phyloP scores from a whole-genome alignment of 805 yeast species.

The Komagataella phaffii region DNA sequence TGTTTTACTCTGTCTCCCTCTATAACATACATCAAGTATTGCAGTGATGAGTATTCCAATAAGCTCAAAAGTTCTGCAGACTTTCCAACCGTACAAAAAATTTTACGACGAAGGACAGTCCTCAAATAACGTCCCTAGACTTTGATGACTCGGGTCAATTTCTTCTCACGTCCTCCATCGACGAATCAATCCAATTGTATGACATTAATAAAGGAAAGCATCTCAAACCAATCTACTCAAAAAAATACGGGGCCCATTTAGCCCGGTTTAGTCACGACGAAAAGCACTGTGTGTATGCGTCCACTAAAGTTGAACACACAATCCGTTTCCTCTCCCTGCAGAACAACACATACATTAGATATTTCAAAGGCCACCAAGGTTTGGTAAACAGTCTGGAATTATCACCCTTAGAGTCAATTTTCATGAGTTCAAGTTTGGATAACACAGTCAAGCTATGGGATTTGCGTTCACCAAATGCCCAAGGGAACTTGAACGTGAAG shows the following conservation, averaged over 20 bases:
- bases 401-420: conserved; percentile 52
- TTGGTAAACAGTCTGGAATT: conserved; percentile 63
- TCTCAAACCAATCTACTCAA: conserved; percentile 57
- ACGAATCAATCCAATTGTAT: conserved; percentile 74
- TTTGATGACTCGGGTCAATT: conserved; percentile 78
- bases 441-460: conserved; percentile 85
- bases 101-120: conserved; percentile 23
- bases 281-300: conserved; percentile 65
- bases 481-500: conserved; percentile 45
- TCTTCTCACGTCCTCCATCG: conserved; percentile 63
- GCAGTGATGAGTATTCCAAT: conserved; percentile 4
- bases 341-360: conserved; percentile 69
- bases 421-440: conserved; percentile 61
- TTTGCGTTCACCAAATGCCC: conserved; percentile 48
- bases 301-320: conserved; percentile 67
- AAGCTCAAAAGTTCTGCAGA: conserved; percentile 7
- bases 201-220: conserved; percentile 61
- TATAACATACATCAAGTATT: neutral
- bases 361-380: conserved; percentile 78
- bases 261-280: conserved; percentile 75
- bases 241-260: conserved; percentile 84
- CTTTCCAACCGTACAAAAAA: conserved; percentile 22
- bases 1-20: neutral
- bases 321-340: conserved; percentile 66
- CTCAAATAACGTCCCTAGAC: conserved; percentile 56